These are phyloP conservation scores for Globisporangium emineosum DNA, from an alignment of 352 stramenopile species.

Conservation along the genomic window DNA sequence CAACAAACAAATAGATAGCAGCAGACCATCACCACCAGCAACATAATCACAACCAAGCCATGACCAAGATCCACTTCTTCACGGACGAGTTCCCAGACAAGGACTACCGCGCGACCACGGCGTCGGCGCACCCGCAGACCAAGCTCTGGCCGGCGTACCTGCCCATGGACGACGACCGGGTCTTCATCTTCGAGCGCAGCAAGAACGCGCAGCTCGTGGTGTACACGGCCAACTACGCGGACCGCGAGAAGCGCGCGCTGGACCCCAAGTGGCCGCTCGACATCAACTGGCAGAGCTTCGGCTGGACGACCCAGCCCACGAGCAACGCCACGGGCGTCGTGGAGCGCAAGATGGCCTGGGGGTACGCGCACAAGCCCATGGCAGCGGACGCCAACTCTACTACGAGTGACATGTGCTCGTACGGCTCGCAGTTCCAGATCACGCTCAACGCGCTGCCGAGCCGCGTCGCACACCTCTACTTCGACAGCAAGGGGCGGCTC, in stretches of 20 bases:
- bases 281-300: conserved; percentile 83
- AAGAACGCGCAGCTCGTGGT: conserved; percentile 83
- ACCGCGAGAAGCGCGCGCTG: conserved; percentile 43
- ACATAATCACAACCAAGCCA: neutral
- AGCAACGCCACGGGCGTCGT: conserved; percentile 65
- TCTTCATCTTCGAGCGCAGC: conserved; percentile 75
- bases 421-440: conserved; percentile 46
- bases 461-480: conserved; percentile 48
- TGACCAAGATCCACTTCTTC: conserved; percentile 44
- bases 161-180: conserved; percentile 48
- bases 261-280: conserved; percentile 67
- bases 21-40: neutral
- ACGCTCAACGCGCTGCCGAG: conserved; percentile 69
- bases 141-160: conserved; percentile 71
- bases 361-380: conserved; percentile 54
- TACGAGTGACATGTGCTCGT: neutral
- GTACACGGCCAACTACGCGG: conserved; percentile 63
- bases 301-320: conserved; percentile 63
- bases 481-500: conserved; percentile 49
- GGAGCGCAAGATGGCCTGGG: conserved; percentile 68
- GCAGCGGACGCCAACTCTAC: conserved; percentile 1
- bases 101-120: conserved; percentile 62
- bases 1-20: neutral
- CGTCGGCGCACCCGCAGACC: conserved; percentile 52
- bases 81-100: conserved; percentile 70